Evolutionary conservation across 805 yeast species (phyloP).

Genomic region (Maudiozyma serrabonitensis): DNA sequence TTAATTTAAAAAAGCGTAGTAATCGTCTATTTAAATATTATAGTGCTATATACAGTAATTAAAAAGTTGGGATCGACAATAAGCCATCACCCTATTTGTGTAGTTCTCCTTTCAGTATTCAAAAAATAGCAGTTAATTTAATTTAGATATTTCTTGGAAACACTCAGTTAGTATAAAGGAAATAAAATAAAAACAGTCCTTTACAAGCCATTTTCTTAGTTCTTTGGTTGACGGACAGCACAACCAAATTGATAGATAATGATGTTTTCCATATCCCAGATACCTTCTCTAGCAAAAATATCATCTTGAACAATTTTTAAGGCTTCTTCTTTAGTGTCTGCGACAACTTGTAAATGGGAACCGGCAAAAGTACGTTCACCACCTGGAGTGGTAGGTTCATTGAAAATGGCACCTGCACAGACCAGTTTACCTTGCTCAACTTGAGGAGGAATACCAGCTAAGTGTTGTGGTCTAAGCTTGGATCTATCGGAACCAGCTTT

Average conservation of each 20-base stretch:
- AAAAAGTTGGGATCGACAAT: too few relatives aligned
- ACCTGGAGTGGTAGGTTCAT: slow-evolving; percentile 35
- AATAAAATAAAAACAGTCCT: too few relatives aligned
- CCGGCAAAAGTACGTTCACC: slow-evolving; percentile 51
- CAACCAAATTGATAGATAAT: slow-evolving; percentile 46
- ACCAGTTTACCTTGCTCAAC: slow-evolving; percentile 38
- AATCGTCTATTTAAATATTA: too few relatives aligned
- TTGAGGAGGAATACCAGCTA: slow-evolving; percentile 36
- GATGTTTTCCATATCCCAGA: slow-evolving; percentile 66
- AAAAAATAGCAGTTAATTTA: too few relatives aligned
- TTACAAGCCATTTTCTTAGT: slow-evolving; percentile 3
- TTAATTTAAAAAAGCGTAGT: too few relatives aligned
- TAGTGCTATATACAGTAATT: too few relatives aligned
- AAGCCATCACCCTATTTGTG: too few relatives aligned
- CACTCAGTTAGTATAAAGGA: too few relatives aligned
- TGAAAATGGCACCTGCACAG: slow-evolving; percentile 44
- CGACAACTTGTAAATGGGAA: slow-evolving; percentile 51
- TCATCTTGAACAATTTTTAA: slow-evolving; percentile 55
- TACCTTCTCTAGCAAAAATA: slow-evolving; percentile 50
- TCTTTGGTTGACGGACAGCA: slow-evolving; percentile 36
- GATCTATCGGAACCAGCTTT: slow-evolving; percentile 54
- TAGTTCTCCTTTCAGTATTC: too few relatives aligned
- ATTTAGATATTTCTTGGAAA: too few relatives aligned
- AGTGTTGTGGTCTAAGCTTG: slow-evolving; percentile 42
- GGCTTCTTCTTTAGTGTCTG: slow-evolving; percentile 57